Conservation (phyloP, 768 basidiomycete genomes). For the Suillus tomentosus region DNA sequence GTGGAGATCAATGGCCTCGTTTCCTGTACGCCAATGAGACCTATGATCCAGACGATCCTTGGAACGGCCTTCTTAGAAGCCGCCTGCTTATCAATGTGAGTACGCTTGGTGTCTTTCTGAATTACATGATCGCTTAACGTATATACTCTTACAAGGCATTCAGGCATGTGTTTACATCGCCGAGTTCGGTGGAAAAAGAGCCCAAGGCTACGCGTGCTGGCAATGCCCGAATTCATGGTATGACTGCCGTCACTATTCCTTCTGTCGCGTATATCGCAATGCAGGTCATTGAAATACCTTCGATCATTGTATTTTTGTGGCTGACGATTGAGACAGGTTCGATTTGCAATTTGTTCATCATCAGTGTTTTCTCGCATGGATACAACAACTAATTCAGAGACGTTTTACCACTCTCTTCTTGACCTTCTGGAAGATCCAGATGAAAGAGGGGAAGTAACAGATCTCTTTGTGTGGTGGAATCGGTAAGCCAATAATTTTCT, state of each 20-base stretch:
- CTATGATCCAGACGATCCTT: constrained; percentile 14
- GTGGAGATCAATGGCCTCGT: constrained; percentile 23
- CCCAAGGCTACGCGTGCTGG: constrained; percentile 7
- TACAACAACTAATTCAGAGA: not conserved
- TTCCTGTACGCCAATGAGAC: constrained; percentile 23
- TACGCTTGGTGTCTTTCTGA: not conserved
- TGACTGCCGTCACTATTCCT: constrained; percentile 18
- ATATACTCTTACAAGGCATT: constrained; percentile 22
- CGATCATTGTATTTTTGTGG: not conserved
- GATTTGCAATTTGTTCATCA: constrained; percentile 22
- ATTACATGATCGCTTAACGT: constrained; percentile 14
- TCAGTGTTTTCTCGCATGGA: constrained; percentile 22
- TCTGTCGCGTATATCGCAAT: constrained; percentile 26
- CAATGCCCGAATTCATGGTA: constrained; percentile 22
- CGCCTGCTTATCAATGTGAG: constrained; percentile 23
- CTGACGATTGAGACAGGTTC: constrained; percentile 12
- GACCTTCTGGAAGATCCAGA: constrained; percentile 24
- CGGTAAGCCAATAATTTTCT: constrained; percentile 5
- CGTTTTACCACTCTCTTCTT: constrained; percentile 24
- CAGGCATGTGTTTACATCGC: constrained; percentile 33
- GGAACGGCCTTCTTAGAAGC: constrained; percentile 26
- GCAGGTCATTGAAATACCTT: constrained; percentile 13
- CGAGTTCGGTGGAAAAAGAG: constrained; percentile 31
- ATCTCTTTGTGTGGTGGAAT: constrained; percentile 25
- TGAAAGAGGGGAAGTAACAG: constrained; percentile 18